Percentiles rank a stretch among this genome's conserved stretches.
Conservation (phyloP, 1,284 basidiomycete species). For the Ganoderma leucocontextum region DNA sequence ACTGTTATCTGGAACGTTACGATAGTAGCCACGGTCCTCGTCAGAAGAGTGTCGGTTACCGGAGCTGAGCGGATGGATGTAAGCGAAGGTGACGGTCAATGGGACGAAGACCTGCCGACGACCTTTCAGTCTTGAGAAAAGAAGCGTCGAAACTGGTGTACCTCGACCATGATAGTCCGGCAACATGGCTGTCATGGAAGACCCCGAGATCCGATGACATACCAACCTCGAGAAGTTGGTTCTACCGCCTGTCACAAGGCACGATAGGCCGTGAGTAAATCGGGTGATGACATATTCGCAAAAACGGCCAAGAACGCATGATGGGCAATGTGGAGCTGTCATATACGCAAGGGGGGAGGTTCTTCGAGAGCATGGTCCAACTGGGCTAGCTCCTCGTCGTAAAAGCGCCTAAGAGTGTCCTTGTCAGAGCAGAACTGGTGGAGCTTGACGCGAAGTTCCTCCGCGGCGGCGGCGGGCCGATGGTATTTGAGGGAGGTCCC, state of each 20-base stretch:
- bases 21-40: neutral
- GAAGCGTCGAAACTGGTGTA: slow-evolving; percentile 5
- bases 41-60: neutral
- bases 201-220: slow-evolving; percentile 27
- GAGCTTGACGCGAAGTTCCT: slow-evolving; percentile 67
- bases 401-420: slow-evolving; percentile 66
- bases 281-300: slow-evolving; percentile 11
- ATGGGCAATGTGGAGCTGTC: slow-evolving; percentile 12
- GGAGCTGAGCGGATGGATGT: slow-evolving; percentile 9
- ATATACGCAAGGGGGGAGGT: slow-evolving; percentile 61
- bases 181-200: slow-evolving; percentile 15
- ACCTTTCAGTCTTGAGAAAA: slow-evolving; percentile 14
- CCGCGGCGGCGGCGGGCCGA: slow-evolving; percentile 58
- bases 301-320: slow-evolving; percentile 11
- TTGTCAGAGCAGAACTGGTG: slow-evolving; percentile 73
- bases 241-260: slow-evolving; percentile 14
- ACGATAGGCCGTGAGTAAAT: slow-evolving; percentile 6
- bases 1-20: neutral
- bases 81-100: neutral
- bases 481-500: slow-evolving; percentile 59
- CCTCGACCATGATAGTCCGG: slow-evolving; percentile 16
- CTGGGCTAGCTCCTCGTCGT: slow-evolving; percentile 72
- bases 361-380: slow-evolving; percentile 63
- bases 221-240: neutral
- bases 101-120: slow-evolving; percentile 2